A percentile compares a stretch with the other conserved stretches of the same genome.
These are phyloP conservation scores for Thraustochytrium striatum DNA, from an alignment of 352 stramenopile genomes.

Conservation along the genomic window DNA sequence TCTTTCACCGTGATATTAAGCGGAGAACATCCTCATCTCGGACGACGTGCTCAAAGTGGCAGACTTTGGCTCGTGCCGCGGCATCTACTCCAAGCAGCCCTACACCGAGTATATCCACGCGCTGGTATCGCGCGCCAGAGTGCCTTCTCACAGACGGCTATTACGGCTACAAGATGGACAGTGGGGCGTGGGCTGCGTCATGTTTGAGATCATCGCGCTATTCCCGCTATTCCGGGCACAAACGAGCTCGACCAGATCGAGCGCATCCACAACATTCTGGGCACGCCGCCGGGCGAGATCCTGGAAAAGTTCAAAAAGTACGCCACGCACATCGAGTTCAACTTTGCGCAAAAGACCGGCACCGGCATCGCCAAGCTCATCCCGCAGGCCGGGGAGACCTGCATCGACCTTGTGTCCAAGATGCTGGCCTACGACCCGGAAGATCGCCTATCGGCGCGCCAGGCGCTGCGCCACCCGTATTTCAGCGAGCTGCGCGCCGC, in stretches of 20 bases:
- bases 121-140: conserved; percentile 90
- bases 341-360: conserved; percentile 80
- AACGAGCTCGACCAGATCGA: conserved; percentile 93
- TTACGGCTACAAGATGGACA: conserved; percentile 92
- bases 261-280: conserved; percentile 87
- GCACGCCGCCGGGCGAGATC: conserved; percentile 72
- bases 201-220: conserved; percentile 87
- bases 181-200: conserved; percentile 89
- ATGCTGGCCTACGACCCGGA: conserved; percentile 80
- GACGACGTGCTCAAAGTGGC: conserved; percentile 73
- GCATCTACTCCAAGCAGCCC: conserved; percentile 86
- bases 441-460: conserved; percentile 77
- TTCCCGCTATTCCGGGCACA: conserved; percentile 88
- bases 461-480: conserved; percentile 81
- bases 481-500: conserved; percentile 76
- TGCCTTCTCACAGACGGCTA: conserved; percentile 90
- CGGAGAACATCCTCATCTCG: conserved; percentile 90
- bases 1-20: conserved; percentile 95
- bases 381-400: conserved; percentile 72
- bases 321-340: conserved; percentile 83
- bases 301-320: conserved; percentile 84
- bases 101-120: conserved; percentile 95
- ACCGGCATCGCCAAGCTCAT: conserved; percentile 75
- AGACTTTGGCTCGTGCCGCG: conserved; percentile 88
- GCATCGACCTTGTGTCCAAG: conserved; percentile 74